These are phyloP conservation scores for Aspergillus incahuasiensis DNA, from an alignment of 495 filamentous ascomycete genomes.

Conservation along the genomic window DNA sequence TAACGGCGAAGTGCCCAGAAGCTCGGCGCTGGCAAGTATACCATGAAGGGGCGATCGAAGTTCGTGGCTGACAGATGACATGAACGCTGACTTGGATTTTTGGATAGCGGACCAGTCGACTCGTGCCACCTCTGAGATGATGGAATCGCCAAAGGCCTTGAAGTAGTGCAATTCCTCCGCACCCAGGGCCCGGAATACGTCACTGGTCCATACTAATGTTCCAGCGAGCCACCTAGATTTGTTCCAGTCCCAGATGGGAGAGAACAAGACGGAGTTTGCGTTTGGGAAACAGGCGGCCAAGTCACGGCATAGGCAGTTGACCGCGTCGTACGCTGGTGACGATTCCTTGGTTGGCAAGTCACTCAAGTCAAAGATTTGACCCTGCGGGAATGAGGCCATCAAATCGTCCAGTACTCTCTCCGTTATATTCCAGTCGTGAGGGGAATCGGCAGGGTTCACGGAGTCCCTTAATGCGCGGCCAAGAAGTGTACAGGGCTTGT, in stretches of 20 bases:
- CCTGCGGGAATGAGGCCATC: constrained; percentile 9
- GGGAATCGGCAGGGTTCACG: neutral
- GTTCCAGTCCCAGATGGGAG: constrained; percentile 59
- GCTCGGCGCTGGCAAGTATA: constrained; percentile 58
- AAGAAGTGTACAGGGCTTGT: constrained; percentile 7
- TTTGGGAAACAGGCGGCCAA: constrained; percentile 33
- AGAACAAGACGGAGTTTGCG: constrained; percentile 51
- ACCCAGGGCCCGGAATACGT: constrained; percentile 39
- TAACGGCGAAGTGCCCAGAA: constrained; percentile 44
- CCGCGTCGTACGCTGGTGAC: neutral
- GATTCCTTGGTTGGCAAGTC: neutral
- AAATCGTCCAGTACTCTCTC: constrained; percentile 7
- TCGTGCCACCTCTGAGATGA: constrained; percentile 59
- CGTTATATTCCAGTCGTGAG: constrained; percentile 1
- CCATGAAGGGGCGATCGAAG: constrained; percentile 66
- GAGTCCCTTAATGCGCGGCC: neutral
- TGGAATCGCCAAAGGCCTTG: constrained; percentile 56
- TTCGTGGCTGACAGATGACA: constrained; percentile 69
- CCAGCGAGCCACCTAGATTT: constrained; percentile 60
- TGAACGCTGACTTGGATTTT: constrained; percentile 62
- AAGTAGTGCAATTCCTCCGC: constrained; percentile 51
- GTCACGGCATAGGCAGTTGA: neutral
- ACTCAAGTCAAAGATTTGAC: constrained; percentile 13
- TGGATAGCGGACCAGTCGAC: constrained; percentile 44
- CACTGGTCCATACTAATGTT: constrained; percentile 52